A percentile compares a stretch with the other conserved stretches of the same genome.
These are phyloP conservation scores for Moricandia arvensis DNA, from an alignment of 345 rosid genomes.

Conservation along the genomic window DNA sequence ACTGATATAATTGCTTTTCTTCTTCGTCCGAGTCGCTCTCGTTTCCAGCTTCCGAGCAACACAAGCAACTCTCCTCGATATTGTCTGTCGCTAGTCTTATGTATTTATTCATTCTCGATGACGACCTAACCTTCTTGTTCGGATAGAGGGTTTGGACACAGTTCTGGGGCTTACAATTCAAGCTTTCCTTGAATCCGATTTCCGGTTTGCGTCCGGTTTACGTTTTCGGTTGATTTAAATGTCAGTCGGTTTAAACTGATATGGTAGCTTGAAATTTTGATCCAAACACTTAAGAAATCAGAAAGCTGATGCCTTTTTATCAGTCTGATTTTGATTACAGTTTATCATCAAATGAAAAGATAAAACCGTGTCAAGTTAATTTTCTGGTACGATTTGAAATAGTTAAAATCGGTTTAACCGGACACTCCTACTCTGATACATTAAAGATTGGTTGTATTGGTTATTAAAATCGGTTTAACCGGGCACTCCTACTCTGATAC, in stretches of 20 bases:
- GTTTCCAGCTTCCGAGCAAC: constrained; percentile 14
- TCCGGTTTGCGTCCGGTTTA: too few species aligned
- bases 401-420: neutral
- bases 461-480: neutral
- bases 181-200: neutral
- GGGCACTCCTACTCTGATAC: neutral
- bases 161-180: neutral
- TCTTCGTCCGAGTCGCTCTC: constrained; percentile 30
- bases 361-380: too few species aligned
- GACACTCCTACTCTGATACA: neutral
- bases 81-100: constrained; percentile 6
- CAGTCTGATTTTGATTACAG: too few species aligned
- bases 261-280: too few species aligned
- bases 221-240: neutral
- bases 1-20: constrained; percentile 19
- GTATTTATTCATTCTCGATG: constrained; percentile 5
- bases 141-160: neutral
- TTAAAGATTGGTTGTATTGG: neutral
- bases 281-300: too few species aligned
- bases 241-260: too few species aligned
- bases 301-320: too few species aligned
- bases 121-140: neutral
- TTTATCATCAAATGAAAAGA: too few species aligned
- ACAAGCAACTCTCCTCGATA: neutral
- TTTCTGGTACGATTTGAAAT: too few species aligned